Evolutionary conservation across 2,329 filamentous ascomycete genomes (phyloP).

Genomic region (Diaporthe vaccinii): DNA sequence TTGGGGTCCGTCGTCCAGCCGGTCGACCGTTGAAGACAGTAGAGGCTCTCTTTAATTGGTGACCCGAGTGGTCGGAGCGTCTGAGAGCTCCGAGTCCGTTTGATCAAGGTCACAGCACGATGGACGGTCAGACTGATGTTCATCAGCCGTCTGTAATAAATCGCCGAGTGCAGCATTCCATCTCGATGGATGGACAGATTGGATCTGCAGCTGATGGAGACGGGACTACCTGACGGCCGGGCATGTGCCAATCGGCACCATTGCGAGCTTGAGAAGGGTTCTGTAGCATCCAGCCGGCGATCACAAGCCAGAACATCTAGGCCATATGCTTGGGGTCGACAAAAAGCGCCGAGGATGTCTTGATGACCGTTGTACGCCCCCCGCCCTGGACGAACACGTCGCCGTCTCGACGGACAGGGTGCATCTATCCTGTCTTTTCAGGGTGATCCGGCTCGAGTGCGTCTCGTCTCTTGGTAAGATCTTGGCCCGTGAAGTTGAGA

Average conservation of each 20-base stretch:
- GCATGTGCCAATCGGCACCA: constrained; percentile 13
- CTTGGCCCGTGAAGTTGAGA: not conserved
- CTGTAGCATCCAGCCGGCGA: constrained; percentile 9
- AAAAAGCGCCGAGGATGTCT: constrained; percentile 12
- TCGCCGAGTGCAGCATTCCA: not conserved
- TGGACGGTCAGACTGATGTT: not conserved
- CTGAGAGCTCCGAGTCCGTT: constrained; percentile 26
- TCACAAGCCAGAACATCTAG: constrained; percentile 1
- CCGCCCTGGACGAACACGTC: not conserved
- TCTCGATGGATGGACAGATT: not conserved
- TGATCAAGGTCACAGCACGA: not conserved
- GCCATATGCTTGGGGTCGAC: not conserved
- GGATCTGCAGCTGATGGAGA: not conserved
- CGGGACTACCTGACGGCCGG: not conserved
- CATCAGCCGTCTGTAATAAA: not conserved
- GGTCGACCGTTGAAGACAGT: constrained; percentile 3
- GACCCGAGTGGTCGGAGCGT: constrained; percentile 20
- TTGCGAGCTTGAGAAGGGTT: not conserved
- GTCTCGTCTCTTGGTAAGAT: constrained; percentile 21
- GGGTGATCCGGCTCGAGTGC: constrained; percentile 12
- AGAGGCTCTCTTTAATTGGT: not conserved
- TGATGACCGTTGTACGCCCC: not conserved
- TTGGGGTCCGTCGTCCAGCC: constrained; percentile 1
- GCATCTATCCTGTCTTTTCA: not conserved
- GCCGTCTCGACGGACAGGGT: not conserved